Percentiles rank a stretch among this genome's conserved stretches.
Evolutionary conservation across 2,329 filamentous ascomycete genomes (phyloP).

Genomic region (Fusarium chaquense): DNA sequence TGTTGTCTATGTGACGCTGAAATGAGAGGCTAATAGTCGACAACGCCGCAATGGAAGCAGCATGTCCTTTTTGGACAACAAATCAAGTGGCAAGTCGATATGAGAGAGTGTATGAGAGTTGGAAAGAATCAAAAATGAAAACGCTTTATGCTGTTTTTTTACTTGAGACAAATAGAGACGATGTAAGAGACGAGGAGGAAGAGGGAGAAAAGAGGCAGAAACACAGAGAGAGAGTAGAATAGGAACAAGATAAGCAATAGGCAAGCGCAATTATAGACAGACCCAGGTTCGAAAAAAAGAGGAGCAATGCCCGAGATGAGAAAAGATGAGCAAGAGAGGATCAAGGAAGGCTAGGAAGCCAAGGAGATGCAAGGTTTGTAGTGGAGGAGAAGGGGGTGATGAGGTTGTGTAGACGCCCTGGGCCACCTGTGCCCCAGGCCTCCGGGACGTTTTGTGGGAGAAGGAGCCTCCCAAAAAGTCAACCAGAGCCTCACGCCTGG

Average conservation of each 20-base stretch:
- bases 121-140: constrained; percentile 25
- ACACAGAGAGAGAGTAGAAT: constrained; percentile 15
- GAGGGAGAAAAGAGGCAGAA: constrained; percentile 16
- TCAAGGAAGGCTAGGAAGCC: constrained; percentile 33
- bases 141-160: constrained; percentile 38
- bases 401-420: constrained; percentile 32
- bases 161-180: constrained; percentile 27
- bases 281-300: constrained; percentile 30
- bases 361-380: constrained; percentile 33
- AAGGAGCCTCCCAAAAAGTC: neutral
- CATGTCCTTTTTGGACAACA: constrained; percentile 42
- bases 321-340: constrained; percentile 37
- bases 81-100: constrained; percentile 27
- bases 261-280: constrained; percentile 22
- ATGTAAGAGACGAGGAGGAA: constrained; percentile 28
- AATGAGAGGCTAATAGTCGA: constrained; percentile 45
- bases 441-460: neutral
- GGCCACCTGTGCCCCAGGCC: neutral
- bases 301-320: constrained; percentile 37
- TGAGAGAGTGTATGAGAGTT: constrained; percentile 26
- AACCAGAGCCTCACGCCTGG: constrained; percentile 31
- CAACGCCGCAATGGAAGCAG: constrained; percentile 46
- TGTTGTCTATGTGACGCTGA: constrained; percentile 43
- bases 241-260: constrained; percentile 34
- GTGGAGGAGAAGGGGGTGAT: constrained; percentile 29